phyloP scores from a whole-genome alignment of 2,329 filamentous ascomycete genomes.

The Cyphellophora europaea region DNA sequence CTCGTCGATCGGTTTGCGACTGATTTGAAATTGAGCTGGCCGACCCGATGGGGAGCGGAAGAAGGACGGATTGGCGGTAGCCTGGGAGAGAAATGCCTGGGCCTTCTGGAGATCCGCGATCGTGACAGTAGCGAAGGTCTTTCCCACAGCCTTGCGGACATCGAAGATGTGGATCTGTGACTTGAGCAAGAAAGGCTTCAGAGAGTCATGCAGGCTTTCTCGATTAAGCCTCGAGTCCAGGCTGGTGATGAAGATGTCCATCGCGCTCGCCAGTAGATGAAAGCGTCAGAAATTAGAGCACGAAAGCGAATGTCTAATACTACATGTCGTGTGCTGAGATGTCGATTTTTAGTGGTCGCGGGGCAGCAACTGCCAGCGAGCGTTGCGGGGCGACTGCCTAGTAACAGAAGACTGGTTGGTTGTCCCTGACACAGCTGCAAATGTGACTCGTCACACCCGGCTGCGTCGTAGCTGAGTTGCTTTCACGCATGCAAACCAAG shows the following conservation, averaged over 20 bases:
- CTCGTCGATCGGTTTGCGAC: slow-evolving; percentile 26
- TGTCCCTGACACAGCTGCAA: too few species aligned
- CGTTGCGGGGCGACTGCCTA: neutral
- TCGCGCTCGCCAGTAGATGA: slow-evolving; percentile 14
- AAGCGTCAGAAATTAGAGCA: neutral
- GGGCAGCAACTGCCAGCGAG: too few species aligned
- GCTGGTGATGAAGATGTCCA: slow-evolving; percentile 40
- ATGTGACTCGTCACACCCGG: too few species aligned
- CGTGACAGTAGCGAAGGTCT: slow-evolving; percentile 36
- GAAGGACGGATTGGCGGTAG: slow-evolving; percentile 9
- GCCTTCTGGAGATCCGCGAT: slow-evolving; percentile 32
- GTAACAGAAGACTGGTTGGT: neutral
- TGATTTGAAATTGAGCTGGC: slow-evolving; percentile 21
- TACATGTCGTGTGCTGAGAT: neutral
- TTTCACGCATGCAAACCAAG: neutral
- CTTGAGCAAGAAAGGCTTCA: slow-evolving; percentile 28
- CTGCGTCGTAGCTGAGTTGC: neutral
- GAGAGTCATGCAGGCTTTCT: slow-evolving; percentile 31
- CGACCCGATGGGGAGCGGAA: slow-evolving; percentile 11
- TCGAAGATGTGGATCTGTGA: slow-evolving; percentile 34
- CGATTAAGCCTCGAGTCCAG: slow-evolving; percentile 33
- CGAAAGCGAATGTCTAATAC: neutral
- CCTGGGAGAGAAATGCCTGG: slow-evolving; percentile 30
- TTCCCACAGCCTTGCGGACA: slow-evolving; percentile 33
- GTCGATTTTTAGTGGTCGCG: neutral